These are phyloP conservation scores for Exophiala bonariae DNA, from an alignment of 2,329 filamentous ascomycete species.

Conservation along the genomic window DNA sequence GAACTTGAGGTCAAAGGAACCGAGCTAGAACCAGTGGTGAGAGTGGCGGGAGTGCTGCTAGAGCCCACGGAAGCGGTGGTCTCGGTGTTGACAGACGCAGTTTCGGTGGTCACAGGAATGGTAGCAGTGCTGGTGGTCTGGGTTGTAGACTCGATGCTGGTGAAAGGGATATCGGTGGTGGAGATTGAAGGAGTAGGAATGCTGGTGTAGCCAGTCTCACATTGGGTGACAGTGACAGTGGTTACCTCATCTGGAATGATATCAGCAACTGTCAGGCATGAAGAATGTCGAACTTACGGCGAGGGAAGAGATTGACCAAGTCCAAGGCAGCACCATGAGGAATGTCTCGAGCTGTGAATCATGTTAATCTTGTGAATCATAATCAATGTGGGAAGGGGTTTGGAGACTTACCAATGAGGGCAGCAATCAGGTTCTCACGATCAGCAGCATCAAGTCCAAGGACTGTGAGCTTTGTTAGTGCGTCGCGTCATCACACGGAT, in stretches of 20 bases:
- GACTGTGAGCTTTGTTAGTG: conserved; percentile 16
- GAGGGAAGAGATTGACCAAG: conserved; percentile 21
- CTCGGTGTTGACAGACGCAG: neutral
- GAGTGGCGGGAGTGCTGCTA: neutral
- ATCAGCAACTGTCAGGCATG: conserved; percentile 9
- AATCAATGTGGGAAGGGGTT: neutral
- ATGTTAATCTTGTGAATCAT: conserved; percentile 5
- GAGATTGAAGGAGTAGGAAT: neutral
- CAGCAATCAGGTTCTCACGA: conserved; percentile 10
- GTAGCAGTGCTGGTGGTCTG: conserved; percentile 7
- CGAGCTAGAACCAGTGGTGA: neutral
- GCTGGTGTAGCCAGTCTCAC: neutral
- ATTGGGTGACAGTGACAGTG: conserved; percentile 11
- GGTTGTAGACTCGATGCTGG: neutral
- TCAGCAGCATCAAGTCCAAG: conserved; percentile 2
- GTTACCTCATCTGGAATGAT: conserved; percentile 9
- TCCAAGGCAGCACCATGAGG: conserved; percentile 12
- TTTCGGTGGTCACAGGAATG: conserved; percentile 1
- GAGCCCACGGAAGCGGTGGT: neutral
- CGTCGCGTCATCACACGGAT: neutral
- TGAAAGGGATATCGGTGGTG: neutral
- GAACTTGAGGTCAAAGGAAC: too few species aligned
- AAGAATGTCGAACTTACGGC: conserved; percentile 20
- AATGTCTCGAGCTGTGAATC: conserved; percentile 14
- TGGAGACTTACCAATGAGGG: conserved; percentile 14